A percentile compares a stretch with the other conserved stretches of the same genome.
phyloP scores from a whole-genome alignment of 345 rosid genomes.

The Eucalyptus decipiens region DNA sequence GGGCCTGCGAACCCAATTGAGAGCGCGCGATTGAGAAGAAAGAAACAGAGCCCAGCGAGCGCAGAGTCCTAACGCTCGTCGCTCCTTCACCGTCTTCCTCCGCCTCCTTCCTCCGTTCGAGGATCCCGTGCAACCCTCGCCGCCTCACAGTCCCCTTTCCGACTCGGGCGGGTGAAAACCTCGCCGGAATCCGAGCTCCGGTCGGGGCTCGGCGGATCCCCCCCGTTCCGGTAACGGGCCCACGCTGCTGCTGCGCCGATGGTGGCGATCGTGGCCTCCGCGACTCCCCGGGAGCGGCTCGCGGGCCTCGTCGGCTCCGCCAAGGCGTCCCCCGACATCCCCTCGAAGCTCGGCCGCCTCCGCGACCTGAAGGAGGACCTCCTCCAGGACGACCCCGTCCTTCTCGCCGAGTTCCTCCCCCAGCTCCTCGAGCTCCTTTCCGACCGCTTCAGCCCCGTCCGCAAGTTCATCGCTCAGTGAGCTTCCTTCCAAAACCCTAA shows the following conservation, averaged over 20 bases:
- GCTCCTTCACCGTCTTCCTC: not conserved
- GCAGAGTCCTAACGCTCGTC: not conserved
- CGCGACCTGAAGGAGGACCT: constrained; percentile 43
- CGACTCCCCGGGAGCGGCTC: constrained; percentile 37
- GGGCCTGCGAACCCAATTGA: not conserved
- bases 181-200: not conserved
- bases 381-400: constrained; percentile 19
- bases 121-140: not conserved
- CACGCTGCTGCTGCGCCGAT: not conserved
- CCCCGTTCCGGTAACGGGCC: not conserved
- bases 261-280: constrained; percentile 42
- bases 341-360: constrained; percentile 56
- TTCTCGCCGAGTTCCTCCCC: constrained; percentile 59
- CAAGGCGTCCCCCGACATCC: constrained; percentile 40
- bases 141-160: not conserved
- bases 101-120: not conserved
- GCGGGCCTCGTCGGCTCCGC: constrained; percentile 41
- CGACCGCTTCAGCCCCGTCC: constrained; percentile 59
- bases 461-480: constrained; percentile 67
- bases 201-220: not conserved
- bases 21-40: not conserved
- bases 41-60: not conserved
- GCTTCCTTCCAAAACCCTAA: not conserved
- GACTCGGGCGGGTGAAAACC: not conserved
- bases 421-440: constrained; percentile 57